Evolutionary conservation across 1,284 basidiomycete species (phyloP).

Genomic region (Melampsora americana): DNA sequence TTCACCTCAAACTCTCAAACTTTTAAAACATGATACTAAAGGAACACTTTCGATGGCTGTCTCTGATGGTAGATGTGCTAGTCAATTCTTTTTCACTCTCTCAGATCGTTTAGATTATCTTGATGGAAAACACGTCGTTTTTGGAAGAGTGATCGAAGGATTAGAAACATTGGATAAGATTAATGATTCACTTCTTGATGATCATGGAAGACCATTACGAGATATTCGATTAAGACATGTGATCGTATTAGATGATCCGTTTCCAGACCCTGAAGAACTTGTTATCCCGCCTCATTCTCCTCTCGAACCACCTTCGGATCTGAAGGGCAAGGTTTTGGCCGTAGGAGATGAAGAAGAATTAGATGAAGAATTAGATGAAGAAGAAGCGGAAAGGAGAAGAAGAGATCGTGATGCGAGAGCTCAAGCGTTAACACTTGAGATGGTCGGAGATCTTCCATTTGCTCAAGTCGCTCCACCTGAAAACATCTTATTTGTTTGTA

Average conservation of each 20-base stretch:
- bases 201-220: conserved; percentile 82
- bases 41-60: conserved; percentile 96
- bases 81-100: conserved; percentile 94
- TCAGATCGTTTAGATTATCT: conserved; percentile 87
- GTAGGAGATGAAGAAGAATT: conserved; percentile 90
- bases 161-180: conserved; percentile 86
- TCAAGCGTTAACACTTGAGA: conserved; percentile 92
- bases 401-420: conserved; percentile 82
- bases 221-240: conserved; percentile 90
- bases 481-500: conserved; percentile 98
- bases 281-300: conserved; percentile 72
- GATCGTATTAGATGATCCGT: conserved; percentile 92
- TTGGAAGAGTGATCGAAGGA: conserved; percentile 92
- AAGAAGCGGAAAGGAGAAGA: conserved; percentile 72
- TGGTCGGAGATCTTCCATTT: conserved; percentile 98
- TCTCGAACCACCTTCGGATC: conserved; percentile 55
- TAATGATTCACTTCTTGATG: conserved; percentile 84
- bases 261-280: conserved; percentile 75
- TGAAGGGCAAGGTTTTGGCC: conserved; percentile 57
- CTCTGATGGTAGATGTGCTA: conserved; percentile 75
- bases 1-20: conserved; percentile 41
- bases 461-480: conserved; percentile 96
- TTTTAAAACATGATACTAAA: conserved; percentile 74
- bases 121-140: conserved; percentile 91
- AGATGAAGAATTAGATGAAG: conserved; percentile 58